Evolutionary conservation across 306 rosid genomes (phyloP), one percentile per base, ranked within the genome.

Genomic region (Nissolia schottii): DNA sequence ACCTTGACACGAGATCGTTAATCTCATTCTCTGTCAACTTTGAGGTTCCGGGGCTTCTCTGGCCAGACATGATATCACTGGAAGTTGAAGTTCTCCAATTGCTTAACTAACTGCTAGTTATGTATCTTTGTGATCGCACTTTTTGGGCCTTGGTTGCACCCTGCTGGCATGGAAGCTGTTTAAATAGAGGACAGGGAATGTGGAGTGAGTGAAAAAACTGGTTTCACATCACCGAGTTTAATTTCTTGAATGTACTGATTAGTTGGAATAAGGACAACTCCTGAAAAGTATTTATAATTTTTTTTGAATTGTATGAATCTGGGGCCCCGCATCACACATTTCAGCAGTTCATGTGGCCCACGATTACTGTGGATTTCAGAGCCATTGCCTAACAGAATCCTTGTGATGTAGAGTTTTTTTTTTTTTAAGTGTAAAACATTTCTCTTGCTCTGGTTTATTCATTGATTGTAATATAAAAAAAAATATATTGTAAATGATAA

Each of bases 281-380:
- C 61, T 34, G 49, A 66, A 62, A 57, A 25, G 27, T 40, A 60
- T 31, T 55, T 64, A 55, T n/a, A 61, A 61, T 18, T 50, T 67
- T 50, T 67, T 60, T 69, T 59, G 82, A 78, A 59, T 74, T 63
- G 80, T 74, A 62, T 56, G 16, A 63, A 56, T 74, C 67, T 68
- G 65, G 71, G 25, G 15, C 63, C 13, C 53, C 19, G 11, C 37
- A 66, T 73, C 81, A 74, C 83, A 58, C 64, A 68, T 67, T 67
- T 73, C 37, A 28, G 53, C 31, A 55, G 83, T 64, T 57, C 83
- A 78, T 32, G 63, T 70, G 86, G 81, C 78, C 87, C 87, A 83
- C 81, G 2, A 10, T 3, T 20, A 50, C 83, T 49, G 81, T 75
- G 40, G 43, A 19, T 38, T 50, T 34, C 29, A 38, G 55, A 29